Evolutionary conservation across 495 filamentous ascomycete species (phyloP).

Genomic region (Penicillium maclennaniae): DNA sequence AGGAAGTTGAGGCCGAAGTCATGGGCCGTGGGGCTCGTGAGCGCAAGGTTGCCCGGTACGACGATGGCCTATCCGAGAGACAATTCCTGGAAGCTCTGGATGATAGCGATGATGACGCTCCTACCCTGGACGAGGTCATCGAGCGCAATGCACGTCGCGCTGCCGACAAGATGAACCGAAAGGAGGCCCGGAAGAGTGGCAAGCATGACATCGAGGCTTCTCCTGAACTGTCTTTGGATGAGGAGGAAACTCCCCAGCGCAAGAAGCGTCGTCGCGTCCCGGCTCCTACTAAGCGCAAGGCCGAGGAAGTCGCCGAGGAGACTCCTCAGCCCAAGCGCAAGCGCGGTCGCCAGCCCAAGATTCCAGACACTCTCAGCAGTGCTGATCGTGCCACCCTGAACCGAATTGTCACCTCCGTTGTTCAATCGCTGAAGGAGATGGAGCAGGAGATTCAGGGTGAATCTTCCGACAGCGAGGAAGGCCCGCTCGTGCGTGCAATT

Average conservation of each 20-base stretch:
- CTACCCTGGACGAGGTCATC: constrained; percentile 81
- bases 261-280: constrained; percentile 80
- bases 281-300: constrained; percentile 70
- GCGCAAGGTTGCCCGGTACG: constrained; percentile 87
- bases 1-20: constrained; percentile 70
- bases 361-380: constrained; percentile 47
- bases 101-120: constrained; percentile 71
- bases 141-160: constrained; percentile 83
- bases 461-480: constrained; percentile 58
- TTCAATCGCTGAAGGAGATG: constrained; percentile 74
- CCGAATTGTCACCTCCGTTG: constrained; percentile 67
- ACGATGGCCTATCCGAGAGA: constrained; percentile 96
- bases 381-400: constrained; percentile 59
- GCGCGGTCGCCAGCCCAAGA: constrained; percentile 69
- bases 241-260: constrained; percentile 65
- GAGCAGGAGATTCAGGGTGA: constrained; percentile 61
- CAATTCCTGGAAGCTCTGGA: constrained; percentile 94
- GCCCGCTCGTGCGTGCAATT: constrained; percentile 62
- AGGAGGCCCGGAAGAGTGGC: constrained; percentile 1
- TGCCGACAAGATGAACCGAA: constrained; percentile 62
- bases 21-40: constrained; percentile 90
- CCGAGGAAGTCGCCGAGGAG: constrained; percentile 72
- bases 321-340: constrained; percentile 78
- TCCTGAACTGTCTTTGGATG: constrained; percentile 70
- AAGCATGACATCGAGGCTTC: constrained; percentile 60